Percentiles rank a stretch among this genome's conserved stretches.
These are phyloP conservation scores for Aspergillus sclerotialis DNA, from an alignment of 2,329 filamentous ascomycete genomes.

Conservation along the genomic window DNA sequence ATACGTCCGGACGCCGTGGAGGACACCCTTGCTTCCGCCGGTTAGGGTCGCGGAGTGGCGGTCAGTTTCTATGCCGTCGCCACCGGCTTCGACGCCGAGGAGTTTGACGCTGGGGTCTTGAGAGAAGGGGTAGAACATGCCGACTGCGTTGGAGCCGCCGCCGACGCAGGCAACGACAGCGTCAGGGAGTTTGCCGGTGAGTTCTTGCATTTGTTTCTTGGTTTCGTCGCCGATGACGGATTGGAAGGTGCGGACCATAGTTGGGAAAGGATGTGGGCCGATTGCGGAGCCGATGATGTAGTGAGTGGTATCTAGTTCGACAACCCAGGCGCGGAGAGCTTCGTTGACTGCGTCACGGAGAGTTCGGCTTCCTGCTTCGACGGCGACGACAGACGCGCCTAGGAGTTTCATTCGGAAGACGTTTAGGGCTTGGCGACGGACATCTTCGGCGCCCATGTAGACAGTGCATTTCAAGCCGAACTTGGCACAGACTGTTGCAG, in stretches of 20 bases:
- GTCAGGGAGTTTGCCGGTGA: constrained; percentile 83
- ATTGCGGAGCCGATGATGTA: constrained; percentile 98
- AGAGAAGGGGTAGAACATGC: constrained; percentile 97
- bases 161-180: constrained; percentile 96
- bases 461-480: constrained; percentile 98
- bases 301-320: constrained; percentile 86
- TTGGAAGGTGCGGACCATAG: constrained; percentile 95
- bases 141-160: constrained; percentile 87
- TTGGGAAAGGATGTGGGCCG: constrained; percentile 94
- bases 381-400: constrained; percentile 84
- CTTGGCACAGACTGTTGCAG: constrained; percentile 94
- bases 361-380: constrained; percentile 81
- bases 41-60: constrained; percentile 84
- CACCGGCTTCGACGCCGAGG: constrained; percentile 89
- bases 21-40: constrained; percentile 80
- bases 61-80: constrained; percentile 79
- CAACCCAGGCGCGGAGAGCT: constrained; percentile 88
- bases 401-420: constrained; percentile 98
- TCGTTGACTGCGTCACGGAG: constrained; percentile 90
- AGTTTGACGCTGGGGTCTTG: constrained; percentile 79
- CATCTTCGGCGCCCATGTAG: constrained; percentile 98
- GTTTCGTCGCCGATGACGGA: constrained; percentile 94
- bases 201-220: constrained; percentile 79
- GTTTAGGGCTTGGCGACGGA: constrained; percentile 90
- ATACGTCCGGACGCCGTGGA: constrained; percentile 94